phyloP scores from a whole-genome alignment of 2,329 filamentous ascomycete genomes.

The Aspergillus jensenii region DNA sequence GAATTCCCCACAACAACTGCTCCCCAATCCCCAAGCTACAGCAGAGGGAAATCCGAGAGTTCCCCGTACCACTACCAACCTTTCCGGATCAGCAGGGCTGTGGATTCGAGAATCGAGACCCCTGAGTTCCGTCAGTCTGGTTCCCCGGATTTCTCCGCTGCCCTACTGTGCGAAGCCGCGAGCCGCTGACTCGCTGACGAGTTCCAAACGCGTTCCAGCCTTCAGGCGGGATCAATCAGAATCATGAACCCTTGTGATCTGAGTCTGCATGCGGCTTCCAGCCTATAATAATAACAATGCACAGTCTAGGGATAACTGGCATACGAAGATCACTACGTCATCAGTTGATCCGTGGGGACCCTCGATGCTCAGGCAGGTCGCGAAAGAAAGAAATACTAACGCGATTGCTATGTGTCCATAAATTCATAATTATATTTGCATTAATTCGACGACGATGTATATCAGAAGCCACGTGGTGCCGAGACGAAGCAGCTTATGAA shows the following conservation, averaged over 20 bases:
- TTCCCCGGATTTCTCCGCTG: neutral
- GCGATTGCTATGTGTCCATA: neutral
- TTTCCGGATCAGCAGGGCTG: neutral
- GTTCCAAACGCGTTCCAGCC: no score
- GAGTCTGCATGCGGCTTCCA: neutral
- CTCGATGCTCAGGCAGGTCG: neutral
- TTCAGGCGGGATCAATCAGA: no score
- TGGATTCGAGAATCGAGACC: neutral
- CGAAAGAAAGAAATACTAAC: no score
- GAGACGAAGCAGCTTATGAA: conserved; percentile 27
- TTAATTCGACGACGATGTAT: neutral
- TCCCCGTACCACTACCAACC: neutral
- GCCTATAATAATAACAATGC: neutral
- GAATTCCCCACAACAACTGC: neutral
- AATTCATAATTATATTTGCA: neutral
- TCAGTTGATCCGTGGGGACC: neutral
- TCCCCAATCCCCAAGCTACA: neutral
- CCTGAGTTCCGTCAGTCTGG: neutral
- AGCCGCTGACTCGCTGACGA: neutral
- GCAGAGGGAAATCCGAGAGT: conserved; percentile 1
- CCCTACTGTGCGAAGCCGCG: neutral
- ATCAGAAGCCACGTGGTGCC: neutral
- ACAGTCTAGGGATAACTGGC: neutral
- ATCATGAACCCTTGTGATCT: neutral
- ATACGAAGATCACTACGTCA: neutral